phyloP scores from a whole-genome alignment of 2,329 filamentous ascomycete genomes.

The Cytospora piceicola region DNA sequence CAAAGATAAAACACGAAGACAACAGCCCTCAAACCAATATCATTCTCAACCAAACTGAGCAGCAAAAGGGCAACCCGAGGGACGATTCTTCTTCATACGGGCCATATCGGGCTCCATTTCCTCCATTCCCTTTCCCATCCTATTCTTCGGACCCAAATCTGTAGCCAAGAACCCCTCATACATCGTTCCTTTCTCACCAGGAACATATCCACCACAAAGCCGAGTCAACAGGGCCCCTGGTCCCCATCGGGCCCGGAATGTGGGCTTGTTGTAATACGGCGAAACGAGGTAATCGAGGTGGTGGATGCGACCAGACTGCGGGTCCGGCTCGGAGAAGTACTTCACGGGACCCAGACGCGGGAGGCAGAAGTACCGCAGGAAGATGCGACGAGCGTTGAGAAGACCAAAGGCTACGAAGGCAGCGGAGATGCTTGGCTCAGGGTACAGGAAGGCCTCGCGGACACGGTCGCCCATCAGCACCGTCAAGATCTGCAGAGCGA shows the following conservation, averaged over 20 bases:
- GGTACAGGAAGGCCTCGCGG: conserved; percentile 66
- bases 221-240: conserved; percentile 55
- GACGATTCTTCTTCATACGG: neutral
- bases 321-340: conserved; percentile 53
- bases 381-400: conserved; percentile 56
- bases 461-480: conserved; percentile 68
- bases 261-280: conserved; percentile 67
- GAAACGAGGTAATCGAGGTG: conserved; percentile 59
- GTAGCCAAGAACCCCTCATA: neutral
- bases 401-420: conserved; percentile 49
- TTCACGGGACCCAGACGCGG: conserved; percentile 56
- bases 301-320: conserved; percentile 56
- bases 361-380: conserved; percentile 61
- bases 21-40: neutral
- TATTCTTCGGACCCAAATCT: conserved; percentile 2
- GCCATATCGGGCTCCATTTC: conserved; percentile 8
- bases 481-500: conserved; percentile 55
- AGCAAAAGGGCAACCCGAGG: conserved; percentile 7
- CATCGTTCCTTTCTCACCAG: conserved; percentile 38
- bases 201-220: conserved; percentile 49
- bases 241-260: conserved; percentile 65
- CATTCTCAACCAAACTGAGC: neutral
- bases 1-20: neutral
- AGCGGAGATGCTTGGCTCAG: conserved; percentile 46
- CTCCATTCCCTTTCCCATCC: neutral